Percentiles rank a stretch among this genome's conserved stretches.
Conservation (phyloP, 495 filamentous ascomycete genomes). For the Tetracladium setigerum region DNA sequence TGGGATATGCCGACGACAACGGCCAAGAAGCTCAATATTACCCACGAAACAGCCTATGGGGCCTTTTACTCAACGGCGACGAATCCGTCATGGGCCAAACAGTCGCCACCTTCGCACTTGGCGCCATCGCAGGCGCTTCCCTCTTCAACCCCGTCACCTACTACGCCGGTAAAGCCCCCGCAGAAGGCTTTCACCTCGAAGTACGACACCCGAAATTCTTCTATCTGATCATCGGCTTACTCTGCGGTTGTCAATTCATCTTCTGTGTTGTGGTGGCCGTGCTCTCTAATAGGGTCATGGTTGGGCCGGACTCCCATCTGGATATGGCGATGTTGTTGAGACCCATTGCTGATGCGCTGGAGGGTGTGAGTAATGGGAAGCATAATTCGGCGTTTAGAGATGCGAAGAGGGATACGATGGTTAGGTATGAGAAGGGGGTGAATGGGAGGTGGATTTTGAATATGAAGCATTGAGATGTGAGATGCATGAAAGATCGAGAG, state of each 20-base stretch:
- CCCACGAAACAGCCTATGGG: slow-evolving; percentile 12
- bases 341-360: slow-evolving; percentile 18
- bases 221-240: slow-evolving; percentile 13
- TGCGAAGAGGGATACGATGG: slow-evolving; percentile 10
- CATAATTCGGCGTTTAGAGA: slow-evolving; percentile 14
- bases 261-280: slow-evolving; percentile 13
- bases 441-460: slow-evolving; percentile 15
- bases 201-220: slow-evolving; percentile 14
- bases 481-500: too few relatives aligned
- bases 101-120: slow-evolving; percentile 7
- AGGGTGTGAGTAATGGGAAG: slow-evolving; percentile 10
- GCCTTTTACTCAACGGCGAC: slow-evolving; percentile 1
- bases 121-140: slow-evolving; percentile 11
- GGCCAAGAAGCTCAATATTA: slow-evolving; percentile 11
- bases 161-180: slow-evolving; percentile 8
- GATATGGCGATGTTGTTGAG: slow-evolving; percentile 12
- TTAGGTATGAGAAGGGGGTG: slow-evolving; percentile 11
- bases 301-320: slow-evolving; percentile 13
- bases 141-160: slow-evolving; percentile 3
- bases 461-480: not conserved
- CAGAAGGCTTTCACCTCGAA: slow-evolving; percentile 4
- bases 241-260: slow-evolving; percentile 13
- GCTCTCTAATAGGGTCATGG: slow-evolving; percentile 17
- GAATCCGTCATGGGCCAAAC: slow-evolving; percentile 2
- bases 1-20: slow-evolving; percentile 8